Evolutionary conservation across 2,329 filamentous ascomycete species (phyloP).

Genomic region (Pyrenochaeta sp.): DNA sequence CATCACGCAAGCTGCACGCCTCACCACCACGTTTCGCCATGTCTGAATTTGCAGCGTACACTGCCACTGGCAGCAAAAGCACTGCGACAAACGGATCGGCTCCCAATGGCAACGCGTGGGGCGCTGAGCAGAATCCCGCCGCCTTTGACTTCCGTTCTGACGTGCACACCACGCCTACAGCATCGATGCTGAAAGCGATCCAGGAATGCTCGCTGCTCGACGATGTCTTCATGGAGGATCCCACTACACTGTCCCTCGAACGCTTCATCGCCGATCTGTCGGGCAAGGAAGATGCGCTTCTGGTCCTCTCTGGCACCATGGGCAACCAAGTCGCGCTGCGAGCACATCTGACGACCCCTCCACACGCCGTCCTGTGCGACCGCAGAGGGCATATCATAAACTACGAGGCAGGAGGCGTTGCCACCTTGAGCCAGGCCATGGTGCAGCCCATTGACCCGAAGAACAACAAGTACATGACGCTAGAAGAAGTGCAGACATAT

Average conservation of each 20-base stretch:
- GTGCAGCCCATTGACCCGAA: constrained; percentile 71
- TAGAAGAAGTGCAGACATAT: constrained; percentile 76
- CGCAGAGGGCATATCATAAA: constrained; percentile 78
- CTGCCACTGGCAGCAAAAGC: constrained; percentile 37
- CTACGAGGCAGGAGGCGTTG: constrained; percentile 74
- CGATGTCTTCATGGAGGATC: constrained; percentile 84
- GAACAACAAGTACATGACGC: constrained; percentile 77
- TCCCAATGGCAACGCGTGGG: constrained; percentile 41
- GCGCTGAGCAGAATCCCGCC: constrained; percentile 58
- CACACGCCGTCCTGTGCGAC: constrained; percentile 82
- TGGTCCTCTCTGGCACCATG: constrained; percentile 92
- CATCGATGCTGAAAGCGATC: constrained; percentile 83
- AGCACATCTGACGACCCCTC: constrained; percentile 79
- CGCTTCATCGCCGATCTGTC: constrained; percentile 75
- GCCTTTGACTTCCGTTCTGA: constrained; percentile 65
- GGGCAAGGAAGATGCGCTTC: constrained; percentile 77
- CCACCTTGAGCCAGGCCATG: constrained; percentile 75
- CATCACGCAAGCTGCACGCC: constrained; percentile 21
- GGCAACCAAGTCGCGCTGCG: constrained; percentile 88
- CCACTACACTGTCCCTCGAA: constrained; percentile 80
- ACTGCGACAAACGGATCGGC: constrained; percentile 18
- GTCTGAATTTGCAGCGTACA: constrained; percentile 43
- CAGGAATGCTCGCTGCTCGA: constrained; percentile 78
- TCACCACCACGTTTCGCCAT: constrained; percentile 30
- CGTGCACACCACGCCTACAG: constrained; percentile 48